Evolutionary conservation across 2,329 filamentous ascomycete species (phyloP), one percentile per base, ranked within the genome.

Genomic region (Aspergillus sp.): DNA sequence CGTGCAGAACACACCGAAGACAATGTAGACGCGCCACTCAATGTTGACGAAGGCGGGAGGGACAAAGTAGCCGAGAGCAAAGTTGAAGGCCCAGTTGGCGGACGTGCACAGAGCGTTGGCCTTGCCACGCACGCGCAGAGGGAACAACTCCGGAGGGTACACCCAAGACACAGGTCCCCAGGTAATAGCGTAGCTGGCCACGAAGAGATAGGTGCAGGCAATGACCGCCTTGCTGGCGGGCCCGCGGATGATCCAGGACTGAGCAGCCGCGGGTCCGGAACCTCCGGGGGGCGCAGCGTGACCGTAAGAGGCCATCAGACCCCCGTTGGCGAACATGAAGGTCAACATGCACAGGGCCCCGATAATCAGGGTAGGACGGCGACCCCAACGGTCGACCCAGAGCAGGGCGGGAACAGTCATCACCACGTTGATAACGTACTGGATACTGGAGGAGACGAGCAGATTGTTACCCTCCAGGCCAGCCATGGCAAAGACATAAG

Each of bases 361-460:
- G 21, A 84, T 60, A 16, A 90, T 74, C 21, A 90, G 77, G 3
- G 86, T 83, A 3, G 76, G 76, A 38, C 88, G 88, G 57, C 89
- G 88, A 44, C 89, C 89, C 84, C 86, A 89, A 53, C 80, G 78
- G 61, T 94, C 89, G 61, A 91, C 81, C 74, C 78, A 92, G 41
- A 92, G 69, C n/a, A 93, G 79, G 1, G 88, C 88, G 0, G 88
- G 87, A 6, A 92, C 69, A 0, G 89, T 93, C 84, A 90, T 88
- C 48, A 85, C 58, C 2, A 93, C 88, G 67, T 92, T 92, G 76
- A 93, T 89, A 59, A 91, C 79, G 66, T 88, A 89, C 64, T 89
- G 84, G 58, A 89, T 88, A 6, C 81, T 83, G 25, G 84, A 87
- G 3, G 87, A 81, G 32, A 88, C 71, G n/a, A 90, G 78, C 21